A percentile compares a stretch with the other conserved stretches of the same genome.
phyloP scores from a whole-genome alignment of 768 basidiomycete genomes.

The Termitomyces sp. region DNA sequence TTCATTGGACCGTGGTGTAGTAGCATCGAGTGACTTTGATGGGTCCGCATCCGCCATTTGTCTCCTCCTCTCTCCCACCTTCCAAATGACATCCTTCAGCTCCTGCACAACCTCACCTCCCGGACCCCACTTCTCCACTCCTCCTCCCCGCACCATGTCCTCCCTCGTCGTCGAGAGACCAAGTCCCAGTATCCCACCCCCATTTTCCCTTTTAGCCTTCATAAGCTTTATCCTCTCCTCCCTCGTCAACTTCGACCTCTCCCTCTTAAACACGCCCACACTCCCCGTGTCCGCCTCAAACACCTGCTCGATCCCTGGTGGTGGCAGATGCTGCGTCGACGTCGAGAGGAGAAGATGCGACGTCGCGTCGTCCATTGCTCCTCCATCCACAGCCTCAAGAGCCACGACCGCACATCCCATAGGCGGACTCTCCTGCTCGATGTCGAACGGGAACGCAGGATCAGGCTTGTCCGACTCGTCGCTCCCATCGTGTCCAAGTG shows the following conservation, averaged over 20 bases:
- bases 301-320: conserved; percentile 76
- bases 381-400: conserved; percentile 24
- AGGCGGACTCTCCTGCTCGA: conserved; percentile 15
- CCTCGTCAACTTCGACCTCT: conserved; percentile 62
- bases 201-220: conserved; percentile 50
- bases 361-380: conserved; percentile 48
- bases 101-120: conserved; percentile 81
- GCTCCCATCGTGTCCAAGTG: conserved; percentile 48
- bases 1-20: neutral
- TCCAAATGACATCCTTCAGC: conserved; percentile 84
- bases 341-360: conserved; percentile 49
- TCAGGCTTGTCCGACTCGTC: conserved; percentile 53
- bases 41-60: conserved; percentile 33
- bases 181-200: conserved; percentile 25
- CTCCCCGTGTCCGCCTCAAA: conserved; percentile 64
- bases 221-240: conserved; percentile 69
- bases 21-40: neutral
- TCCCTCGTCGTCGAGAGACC: conserved; percentile 12
- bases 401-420: conserved; percentile 19
- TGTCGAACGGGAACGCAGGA: conserved; percentile 32
- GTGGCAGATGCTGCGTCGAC: conserved; percentile 52
- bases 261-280: conserved; percentile 41
- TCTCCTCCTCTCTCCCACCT: conserved; percentile 69
- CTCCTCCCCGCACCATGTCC: conserved; percentile 13
- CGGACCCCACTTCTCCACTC: conserved; percentile 60